Evolutionary conservation across 306 rosid genomes (phyloP).

Genomic region (Mimosa pudica): DNA sequence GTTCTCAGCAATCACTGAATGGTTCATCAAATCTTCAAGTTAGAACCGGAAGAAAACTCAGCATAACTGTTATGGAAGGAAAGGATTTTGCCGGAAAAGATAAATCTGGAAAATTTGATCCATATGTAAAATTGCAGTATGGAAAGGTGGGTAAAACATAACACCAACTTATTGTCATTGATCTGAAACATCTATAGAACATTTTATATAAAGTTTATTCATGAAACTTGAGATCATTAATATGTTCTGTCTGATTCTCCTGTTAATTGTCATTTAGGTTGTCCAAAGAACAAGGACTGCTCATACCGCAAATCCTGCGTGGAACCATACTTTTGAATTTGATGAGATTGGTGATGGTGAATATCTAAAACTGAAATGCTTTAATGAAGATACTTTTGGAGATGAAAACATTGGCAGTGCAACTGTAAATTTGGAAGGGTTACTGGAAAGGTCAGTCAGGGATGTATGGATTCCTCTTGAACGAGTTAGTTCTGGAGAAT

Average conservation of each 20-base stretch:
- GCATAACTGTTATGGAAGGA: slow-evolving; percentile 74
- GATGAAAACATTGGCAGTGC: slow-evolving; percentile 89
- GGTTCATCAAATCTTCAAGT: slow-evolving; percentile 70
- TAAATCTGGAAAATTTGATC: slow-evolving; percentile 65
- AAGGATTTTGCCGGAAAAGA: slow-evolving; percentile 73
- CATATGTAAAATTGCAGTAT: slow-evolving; percentile 79
- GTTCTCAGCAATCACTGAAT: slow-evolving; percentile 52
- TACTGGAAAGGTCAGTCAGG: slow-evolving; percentile 61
- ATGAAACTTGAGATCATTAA: not conserved
- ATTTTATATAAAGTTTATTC: not conserved
- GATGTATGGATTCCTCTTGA: slow-evolving; percentile 97
- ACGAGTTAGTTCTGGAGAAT: slow-evolving; percentile 87
- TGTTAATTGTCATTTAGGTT: slow-evolving; percentile 47
- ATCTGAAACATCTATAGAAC: slow-evolving; percentile 4
- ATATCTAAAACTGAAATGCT: slow-evolving; percentile 76
- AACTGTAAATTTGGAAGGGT: slow-evolving; percentile 93
- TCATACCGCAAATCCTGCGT: slow-evolving; percentile 57
- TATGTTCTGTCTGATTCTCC: slow-evolving; percentile 27
- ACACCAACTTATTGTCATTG: slow-evolving; percentile 7
- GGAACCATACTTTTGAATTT: slow-evolving; percentile 81
- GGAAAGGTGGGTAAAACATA: slow-evolving; percentile 69
- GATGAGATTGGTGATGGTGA: slow-evolving; percentile 87
- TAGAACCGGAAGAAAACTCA: slow-evolving; percentile 85
- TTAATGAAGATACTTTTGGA: slow-evolving; percentile 68
- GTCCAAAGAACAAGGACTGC: slow-evolving; percentile 66